These are phyloP conservation scores for Leccinum aurantiacum DNA, from an alignment of 768 basidiomycete species.

Conservation along the genomic window DNA sequence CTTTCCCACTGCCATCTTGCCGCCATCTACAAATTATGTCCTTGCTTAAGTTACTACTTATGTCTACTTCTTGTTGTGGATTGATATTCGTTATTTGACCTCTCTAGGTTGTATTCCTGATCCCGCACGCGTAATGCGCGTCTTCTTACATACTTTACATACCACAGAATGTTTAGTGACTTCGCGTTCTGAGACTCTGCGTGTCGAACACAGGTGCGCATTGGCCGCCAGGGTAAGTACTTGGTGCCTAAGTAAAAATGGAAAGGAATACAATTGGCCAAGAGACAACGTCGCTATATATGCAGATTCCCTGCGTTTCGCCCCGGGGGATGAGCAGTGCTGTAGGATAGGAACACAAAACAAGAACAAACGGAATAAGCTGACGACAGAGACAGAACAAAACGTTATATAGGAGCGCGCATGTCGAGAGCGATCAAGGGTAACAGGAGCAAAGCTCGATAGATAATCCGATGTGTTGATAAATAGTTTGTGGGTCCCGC, in stretches of 20 bases:
- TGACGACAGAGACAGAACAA: slow-evolving; percentile 32
- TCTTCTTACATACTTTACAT: slow-evolving; percentile 10
- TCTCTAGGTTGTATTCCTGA: slow-evolving; percentile 15
- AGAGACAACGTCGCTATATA: slow-evolving; percentile 11
- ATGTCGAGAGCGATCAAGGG: slow-evolving; percentile 39
- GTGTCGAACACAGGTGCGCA: background rate
- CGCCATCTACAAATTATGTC: background rate
- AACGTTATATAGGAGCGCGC: slow-evolving; percentile 35
- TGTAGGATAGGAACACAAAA: slow-evolving; percentile 27
- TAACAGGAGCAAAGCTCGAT: slow-evolving; percentile 35
- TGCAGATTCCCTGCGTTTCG: slow-evolving; percentile 9
- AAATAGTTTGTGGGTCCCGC: slow-evolving; percentile 29
- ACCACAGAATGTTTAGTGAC: slow-evolving; percentile 6
- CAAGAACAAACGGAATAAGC: slow-evolving; percentile 31
- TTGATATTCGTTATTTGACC: background rate
- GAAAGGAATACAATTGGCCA: slow-evolving; percentile 13
- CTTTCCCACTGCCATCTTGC: background rate
- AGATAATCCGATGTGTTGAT: slow-evolving; percentile 32
- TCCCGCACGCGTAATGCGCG: background rate
- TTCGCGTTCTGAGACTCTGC: background rate
- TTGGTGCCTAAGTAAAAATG: slow-evolving; percentile 4
- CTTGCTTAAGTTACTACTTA: background rate
- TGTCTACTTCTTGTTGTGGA: background rate
- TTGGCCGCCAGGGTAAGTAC: background rate
- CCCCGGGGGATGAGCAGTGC: slow-evolving; percentile 4